These are phyloP conservation scores for Hymenoscyphus albidus DNA, from an alignment of 2,329 filamentous ascomycete genomes.

Conservation along the genomic window DNA sequence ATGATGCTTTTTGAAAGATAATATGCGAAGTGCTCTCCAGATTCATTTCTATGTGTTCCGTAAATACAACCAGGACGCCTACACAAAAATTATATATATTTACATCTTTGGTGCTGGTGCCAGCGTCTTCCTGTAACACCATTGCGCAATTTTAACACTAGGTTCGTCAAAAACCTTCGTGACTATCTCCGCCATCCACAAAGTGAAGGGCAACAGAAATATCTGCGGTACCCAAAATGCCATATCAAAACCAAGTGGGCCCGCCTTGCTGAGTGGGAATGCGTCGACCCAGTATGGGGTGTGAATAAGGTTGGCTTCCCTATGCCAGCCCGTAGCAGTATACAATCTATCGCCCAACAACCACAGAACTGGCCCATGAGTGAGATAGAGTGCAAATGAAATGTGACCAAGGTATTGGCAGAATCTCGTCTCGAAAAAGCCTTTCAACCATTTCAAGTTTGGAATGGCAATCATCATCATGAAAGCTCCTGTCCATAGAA, in stretches of 20 bases:
- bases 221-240: slow-evolving; percentile 57
- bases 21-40: neutral
- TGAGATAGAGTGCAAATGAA: slow-evolving; percentile 60
- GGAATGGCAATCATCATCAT: slow-evolving; percentile 54
- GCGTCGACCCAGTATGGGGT: slow-evolving; percentile 55
- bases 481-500: slow-evolving; percentile 56
- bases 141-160: slow-evolving; percentile 52
- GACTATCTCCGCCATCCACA: slow-evolving; percentile 55
- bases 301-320: slow-evolving; percentile 45
- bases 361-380: slow-evolving; percentile 60
- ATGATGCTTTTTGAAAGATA: neutral
- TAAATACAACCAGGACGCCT: neutral
- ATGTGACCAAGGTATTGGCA: slow-evolving; percentile 60
- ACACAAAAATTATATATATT: neutral
- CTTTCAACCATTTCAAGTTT: slow-evolving; percentile 54
- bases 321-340: slow-evolving; percentile 53
- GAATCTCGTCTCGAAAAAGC: slow-evolving; percentile 55
- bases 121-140: slow-evolving; percentile 51
- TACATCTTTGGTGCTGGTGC: slow-evolving; percentile 5
- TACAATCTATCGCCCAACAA: slow-evolving; percentile 61
- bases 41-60: neutral
- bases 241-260: slow-evolving; percentile 58
- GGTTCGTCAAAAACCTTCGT: slow-evolving; percentile 59
- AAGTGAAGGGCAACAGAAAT: slow-evolving; percentile 55
- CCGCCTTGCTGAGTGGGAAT: slow-evolving; percentile 56